These are phyloP conservation scores for Epichloe sylvatica DNA, from an alignment of 2,329 filamentous ascomycete species.

Conservation along the genomic window DNA sequence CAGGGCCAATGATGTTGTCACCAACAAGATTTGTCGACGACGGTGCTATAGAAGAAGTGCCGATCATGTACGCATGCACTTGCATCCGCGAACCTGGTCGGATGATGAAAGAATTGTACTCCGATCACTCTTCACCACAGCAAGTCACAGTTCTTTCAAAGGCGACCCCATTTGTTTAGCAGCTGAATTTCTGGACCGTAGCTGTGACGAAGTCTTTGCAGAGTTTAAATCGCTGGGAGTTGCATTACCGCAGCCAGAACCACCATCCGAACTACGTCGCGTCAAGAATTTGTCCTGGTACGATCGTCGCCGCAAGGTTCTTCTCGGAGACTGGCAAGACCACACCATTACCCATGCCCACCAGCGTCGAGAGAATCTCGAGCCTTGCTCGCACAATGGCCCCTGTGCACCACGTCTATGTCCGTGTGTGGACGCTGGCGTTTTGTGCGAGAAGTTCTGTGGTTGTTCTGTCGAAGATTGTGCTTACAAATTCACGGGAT, in stretches of 20 bases:
- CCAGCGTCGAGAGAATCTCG: constrained; percentile 41
- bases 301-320: constrained; percentile 40
- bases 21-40: constrained; percentile 20
- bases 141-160: constrained; percentile 25
- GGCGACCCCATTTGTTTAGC: constrained; percentile 34
- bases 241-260: constrained; percentile 12
- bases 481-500: constrained; percentile 51
- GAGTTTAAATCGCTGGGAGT: constrained; percentile 16
- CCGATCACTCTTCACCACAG: constrained; percentile 31
- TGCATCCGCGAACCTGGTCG: constrained; percentile 25
- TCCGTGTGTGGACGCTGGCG: constrained; percentile 43
- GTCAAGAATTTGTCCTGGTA: constrained; percentile 39
- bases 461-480: constrained; percentile 45
- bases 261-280: constrained; percentile 18
- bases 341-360: constrained; percentile 41
- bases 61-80: constrained; percentile 10
- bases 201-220: constrained; percentile 36
- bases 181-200: constrained; percentile 34
- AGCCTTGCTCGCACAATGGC: constrained; percentile 57
- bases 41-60: constrained; percentile 25
- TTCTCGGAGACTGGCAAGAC: constrained; percentile 41
- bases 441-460: constrained; percentile 64
- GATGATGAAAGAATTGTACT: constrained; percentile 36
- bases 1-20: constrained; percentile 2
- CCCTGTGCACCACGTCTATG: constrained; percentile 49